These are phyloP conservation scores for Taiozyma sp. DNA, from an alignment of 1,139 yeast species.

Conservation along the genomic window DNA sequence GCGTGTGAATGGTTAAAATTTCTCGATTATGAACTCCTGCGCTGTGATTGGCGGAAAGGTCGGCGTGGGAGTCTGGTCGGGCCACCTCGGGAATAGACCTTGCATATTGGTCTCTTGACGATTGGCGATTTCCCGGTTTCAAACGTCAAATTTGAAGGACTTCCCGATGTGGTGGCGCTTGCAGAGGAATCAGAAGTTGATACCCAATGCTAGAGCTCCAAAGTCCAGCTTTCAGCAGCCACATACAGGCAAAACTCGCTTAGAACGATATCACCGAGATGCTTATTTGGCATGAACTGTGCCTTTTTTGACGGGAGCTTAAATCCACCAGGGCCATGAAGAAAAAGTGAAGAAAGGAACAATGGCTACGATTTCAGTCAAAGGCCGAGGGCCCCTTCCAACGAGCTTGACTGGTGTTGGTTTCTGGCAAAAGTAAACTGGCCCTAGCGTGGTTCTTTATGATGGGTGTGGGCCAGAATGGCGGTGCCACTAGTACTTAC, in stretches of 20 bases:
- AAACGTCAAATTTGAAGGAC: background rate
- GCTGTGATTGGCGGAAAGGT: background rate
- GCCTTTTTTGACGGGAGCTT: background rate
- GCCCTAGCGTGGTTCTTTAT: background rate
- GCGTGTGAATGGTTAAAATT: background rate
- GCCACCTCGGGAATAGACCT: background rate
- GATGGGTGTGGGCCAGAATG: background rate
- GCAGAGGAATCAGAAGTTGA: background rate
- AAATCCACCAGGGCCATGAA: background rate
- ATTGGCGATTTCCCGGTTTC: background rate
- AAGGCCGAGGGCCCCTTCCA: too few relatives aligned
- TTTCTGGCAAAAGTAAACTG: too few relatives aligned
- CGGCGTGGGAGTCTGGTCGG: background rate
- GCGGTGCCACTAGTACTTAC: background rate
- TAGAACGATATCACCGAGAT: background rate
- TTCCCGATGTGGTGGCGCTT: background rate
- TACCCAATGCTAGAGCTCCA: background rate
- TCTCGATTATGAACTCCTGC: background rate
- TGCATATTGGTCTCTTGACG: background rate
- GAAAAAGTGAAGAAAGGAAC: too few relatives aligned
- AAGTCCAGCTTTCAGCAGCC: background rate
- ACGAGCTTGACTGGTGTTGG: too few relatives aligned
- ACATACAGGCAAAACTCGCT: background rate
- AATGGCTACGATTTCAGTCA: too few relatives aligned
- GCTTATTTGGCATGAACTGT: background rate